phyloP scores from a whole-genome alignment of 768 basidiomycete genomes.

The Auricularia heimuer region DNA sequence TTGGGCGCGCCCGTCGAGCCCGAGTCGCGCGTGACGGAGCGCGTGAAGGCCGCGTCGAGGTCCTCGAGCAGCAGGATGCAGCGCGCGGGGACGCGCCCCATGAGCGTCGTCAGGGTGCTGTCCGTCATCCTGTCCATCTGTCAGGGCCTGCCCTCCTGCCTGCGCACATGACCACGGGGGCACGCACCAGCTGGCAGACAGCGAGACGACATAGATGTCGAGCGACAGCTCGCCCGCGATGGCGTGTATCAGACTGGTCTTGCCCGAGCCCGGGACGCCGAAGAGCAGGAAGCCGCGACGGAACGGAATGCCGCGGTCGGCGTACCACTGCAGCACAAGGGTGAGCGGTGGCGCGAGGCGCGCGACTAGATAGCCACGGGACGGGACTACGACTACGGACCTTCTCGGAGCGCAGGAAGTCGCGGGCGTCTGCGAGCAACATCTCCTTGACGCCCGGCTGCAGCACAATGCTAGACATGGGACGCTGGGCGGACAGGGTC shows the following conservation, averaged over 20 bases:
- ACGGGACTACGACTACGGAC: not conserved
- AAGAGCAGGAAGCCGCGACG: constrained; percentile 79
- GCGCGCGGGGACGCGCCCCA: constrained; percentile 77
- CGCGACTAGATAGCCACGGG: too few relatives aligned
- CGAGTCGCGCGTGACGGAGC: constrained; percentile 59
- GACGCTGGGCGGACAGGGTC: constrained; percentile 32
- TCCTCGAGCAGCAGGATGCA: constrained; percentile 87
- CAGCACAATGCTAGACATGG: constrained; percentile 79
- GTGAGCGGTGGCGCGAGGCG: too few relatives aligned
- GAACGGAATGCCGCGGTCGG: constrained; percentile 88
- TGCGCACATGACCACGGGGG: not conserved
- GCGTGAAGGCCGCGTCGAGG: constrained; percentile 80
- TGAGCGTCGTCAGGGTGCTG: constrained; percentile 64
- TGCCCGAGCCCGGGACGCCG: constrained; percentile 79
- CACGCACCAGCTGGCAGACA: constrained; percentile 32
- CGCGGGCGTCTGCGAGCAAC: constrained; percentile 69
- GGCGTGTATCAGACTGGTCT: constrained; percentile 74
- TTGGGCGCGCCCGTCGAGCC: constrained; percentile 17
- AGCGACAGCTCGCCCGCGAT: constrained; percentile 83
- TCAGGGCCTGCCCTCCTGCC: too few relatives aligned
- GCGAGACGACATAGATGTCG: constrained; percentile 84
- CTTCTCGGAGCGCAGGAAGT: constrained; percentile 77
- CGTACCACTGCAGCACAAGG: constrained; percentile 52
- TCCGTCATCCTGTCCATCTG: constrained; percentile 41
- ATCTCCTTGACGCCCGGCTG: constrained; percentile 87